Evolutionary conservation across 2,329 filamentous ascomycete species (phyloP).

Genomic region (Fusarium sp.): DNA sequence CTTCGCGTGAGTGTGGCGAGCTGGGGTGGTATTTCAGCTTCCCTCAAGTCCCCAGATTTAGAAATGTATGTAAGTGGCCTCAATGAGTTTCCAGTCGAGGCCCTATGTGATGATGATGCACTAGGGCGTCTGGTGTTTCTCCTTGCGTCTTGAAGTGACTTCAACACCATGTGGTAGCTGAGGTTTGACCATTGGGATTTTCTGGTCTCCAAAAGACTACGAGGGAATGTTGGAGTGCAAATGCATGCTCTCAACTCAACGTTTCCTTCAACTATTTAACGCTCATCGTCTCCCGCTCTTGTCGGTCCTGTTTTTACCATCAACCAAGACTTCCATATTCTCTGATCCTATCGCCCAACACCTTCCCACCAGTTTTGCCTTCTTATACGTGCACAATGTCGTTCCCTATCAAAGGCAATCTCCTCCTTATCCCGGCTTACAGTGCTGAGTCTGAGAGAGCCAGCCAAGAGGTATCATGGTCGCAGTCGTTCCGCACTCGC

Average conservation of each 20-base stretch:
- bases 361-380: too few relatives aligned
- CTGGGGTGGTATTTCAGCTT: neutral
- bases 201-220: too few relatives aligned
- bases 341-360: neutral
- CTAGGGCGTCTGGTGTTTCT: too few relatives aligned
- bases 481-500: slow-evolving; percentile 16
- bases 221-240: neutral
- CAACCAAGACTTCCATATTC: neutral
- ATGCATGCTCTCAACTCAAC: neutral
- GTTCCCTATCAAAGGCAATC: slow-evolving; percentile 12
- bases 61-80: neutral
- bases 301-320: neutral
- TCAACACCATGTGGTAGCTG: neutral
- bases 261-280: neutral
- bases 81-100: too few relatives aligned
- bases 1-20: neutral
- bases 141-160: neutral
- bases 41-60: neutral
- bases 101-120: too few relatives aligned
- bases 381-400: slow-evolving; percentile 20
- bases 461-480: slow-evolving; percentile 24
- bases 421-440: slow-evolving; percentile 25
- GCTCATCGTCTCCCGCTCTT: accelerated
- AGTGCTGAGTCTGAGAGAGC: slow-evolving; percentile 18
- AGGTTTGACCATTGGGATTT: too few relatives aligned